phyloP scores from a whole-genome alignment of 179 eudicot species.

The Silene noctiflora region DNA sequence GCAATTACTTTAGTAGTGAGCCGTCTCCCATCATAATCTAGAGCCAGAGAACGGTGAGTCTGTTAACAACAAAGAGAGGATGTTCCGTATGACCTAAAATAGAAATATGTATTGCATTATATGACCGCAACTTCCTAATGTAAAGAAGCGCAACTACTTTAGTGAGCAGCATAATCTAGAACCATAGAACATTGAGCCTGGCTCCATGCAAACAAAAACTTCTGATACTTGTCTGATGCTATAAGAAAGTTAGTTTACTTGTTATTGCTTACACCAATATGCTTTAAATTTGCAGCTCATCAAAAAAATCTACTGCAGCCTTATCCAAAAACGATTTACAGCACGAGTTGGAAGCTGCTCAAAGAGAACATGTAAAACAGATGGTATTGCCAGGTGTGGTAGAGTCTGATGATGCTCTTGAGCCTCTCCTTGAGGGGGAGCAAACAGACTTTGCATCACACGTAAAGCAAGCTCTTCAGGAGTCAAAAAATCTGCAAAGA shows the following conservation, averaged over 20 bases:
- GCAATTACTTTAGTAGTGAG: neutral
- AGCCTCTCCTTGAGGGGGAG: conserved; percentile 44
- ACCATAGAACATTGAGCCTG: neutral
- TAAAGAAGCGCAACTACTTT: neutral
- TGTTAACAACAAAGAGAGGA: neutral
- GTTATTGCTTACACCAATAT: conserved; percentile 7
- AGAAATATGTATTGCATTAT: too few species aligned
- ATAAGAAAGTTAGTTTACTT: neutral
- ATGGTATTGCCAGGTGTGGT: conserved; percentile 54
- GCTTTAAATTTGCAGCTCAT: conserved; percentile 45
- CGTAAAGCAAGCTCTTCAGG: conserved; percentile 48
- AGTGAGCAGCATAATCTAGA: neutral
- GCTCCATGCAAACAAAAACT: neutral
- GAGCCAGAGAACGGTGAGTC: neutral
- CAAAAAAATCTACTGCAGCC: conserved; percentile 38
- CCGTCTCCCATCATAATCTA: neutral
- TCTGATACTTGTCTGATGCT: conserved; percentile 7
- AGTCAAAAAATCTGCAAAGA: conserved; percentile 64
- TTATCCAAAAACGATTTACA: conserved; percentile 54
- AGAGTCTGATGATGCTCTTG: conserved; percentile 50
- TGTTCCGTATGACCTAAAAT: too few species aligned
- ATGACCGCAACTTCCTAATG: neutral
- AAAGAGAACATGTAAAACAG: conserved; percentile 61
- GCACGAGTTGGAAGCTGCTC: conserved; percentile 69
- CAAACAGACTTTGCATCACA: conserved; percentile 46